Conservation (phyloP, 177 flowering plant genomes). For the Tripterygium wilfordii region DNA sequence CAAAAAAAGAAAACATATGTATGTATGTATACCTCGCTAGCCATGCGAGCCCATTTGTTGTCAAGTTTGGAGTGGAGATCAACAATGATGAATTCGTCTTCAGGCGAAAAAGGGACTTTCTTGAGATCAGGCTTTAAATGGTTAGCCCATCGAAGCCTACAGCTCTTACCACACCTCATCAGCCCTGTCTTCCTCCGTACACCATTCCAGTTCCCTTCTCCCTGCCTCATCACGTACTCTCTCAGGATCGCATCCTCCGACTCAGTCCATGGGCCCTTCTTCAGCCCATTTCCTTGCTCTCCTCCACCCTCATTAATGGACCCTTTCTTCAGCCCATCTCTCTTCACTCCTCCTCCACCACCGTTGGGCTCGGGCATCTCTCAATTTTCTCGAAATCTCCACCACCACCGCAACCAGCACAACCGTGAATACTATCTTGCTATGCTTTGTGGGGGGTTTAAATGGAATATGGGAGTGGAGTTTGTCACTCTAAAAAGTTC, state of each 20-base stretch:
- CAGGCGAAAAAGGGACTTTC: slow-evolving; percentile 42
- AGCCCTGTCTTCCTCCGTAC: slow-evolving; percentile 44
- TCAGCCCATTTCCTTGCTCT: slow-evolving; percentile 11
- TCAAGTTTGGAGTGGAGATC: slow-evolving; percentile 50
- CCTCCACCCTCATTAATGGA: background rate
- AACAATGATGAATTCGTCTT: slow-evolving; percentile 42
- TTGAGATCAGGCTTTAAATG: slow-evolving; percentile 52
- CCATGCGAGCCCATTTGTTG: slow-evolving; percentile 72
- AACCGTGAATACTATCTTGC: too few relatives aligned
- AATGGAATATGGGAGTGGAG: background rate
- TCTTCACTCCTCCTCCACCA: background rate
- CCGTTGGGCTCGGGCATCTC: too few relatives aligned
- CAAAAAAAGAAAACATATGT: background rate
- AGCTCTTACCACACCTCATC: slow-evolving; percentile 51
- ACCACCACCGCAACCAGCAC: too few relatives aligned
- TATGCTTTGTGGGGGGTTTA: background rate
- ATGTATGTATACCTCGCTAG: slow-evolving; percentile 31
- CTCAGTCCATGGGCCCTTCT: slow-evolving; percentile 61
- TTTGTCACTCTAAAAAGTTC: background rate
- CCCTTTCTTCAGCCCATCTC: slow-evolving; percentile 24
- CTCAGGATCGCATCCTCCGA: slow-evolving; percentile 42
- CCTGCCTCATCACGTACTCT: slow-evolving; percentile 48
- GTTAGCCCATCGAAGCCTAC: slow-evolving; percentile 55
- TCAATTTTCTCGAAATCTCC: too few relatives aligned
- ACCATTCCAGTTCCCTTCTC: slow-evolving; percentile 62